Conservation (phyloP, 768 basidiomycete species). For the Boletus rubescentipes region DNA sequence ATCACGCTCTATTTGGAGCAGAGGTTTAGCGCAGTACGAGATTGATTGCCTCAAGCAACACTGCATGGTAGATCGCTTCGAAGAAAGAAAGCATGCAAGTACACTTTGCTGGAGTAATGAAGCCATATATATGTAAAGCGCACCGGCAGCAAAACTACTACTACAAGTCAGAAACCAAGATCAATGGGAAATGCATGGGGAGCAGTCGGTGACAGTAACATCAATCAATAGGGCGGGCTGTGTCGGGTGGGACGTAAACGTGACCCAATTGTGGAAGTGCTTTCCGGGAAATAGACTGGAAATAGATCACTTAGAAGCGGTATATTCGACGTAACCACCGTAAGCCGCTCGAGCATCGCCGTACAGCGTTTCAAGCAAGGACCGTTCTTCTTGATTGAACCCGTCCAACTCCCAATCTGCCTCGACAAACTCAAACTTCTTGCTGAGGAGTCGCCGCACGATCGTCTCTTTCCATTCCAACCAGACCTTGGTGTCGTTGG, state of each 20-base stretch:
- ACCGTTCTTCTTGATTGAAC: constrained; percentile 15
- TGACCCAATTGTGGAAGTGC: no score
- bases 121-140: no score
- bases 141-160: no score
- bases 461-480: constrained; percentile 18
- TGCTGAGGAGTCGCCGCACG: constrained; percentile 7
- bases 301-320: constrained; percentile 1
- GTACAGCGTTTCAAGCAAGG: constrained; percentile 22
- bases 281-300: background rate
- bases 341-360: constrained; percentile 24
- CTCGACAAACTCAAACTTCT: constrained; percentile 20
- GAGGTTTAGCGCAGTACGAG: no score
- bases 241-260: background rate
- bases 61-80: no score
- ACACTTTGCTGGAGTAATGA: no score
- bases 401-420: constrained; percentile 22
- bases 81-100: no score
- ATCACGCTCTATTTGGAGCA: no score
- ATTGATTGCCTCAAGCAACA: no score
- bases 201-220: no score
- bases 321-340: constrained; percentile 13
- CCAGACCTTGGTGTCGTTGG: constrained; percentile 27
- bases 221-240: background rate
- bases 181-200: no score
- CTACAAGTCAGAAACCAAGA: no score